Percentiles rank a stretch among this genome's conserved stretches.
phyloP scores from a whole-genome alignment of 2,329 filamentous ascomycete genomes.

The Septoria linicola region DNA sequence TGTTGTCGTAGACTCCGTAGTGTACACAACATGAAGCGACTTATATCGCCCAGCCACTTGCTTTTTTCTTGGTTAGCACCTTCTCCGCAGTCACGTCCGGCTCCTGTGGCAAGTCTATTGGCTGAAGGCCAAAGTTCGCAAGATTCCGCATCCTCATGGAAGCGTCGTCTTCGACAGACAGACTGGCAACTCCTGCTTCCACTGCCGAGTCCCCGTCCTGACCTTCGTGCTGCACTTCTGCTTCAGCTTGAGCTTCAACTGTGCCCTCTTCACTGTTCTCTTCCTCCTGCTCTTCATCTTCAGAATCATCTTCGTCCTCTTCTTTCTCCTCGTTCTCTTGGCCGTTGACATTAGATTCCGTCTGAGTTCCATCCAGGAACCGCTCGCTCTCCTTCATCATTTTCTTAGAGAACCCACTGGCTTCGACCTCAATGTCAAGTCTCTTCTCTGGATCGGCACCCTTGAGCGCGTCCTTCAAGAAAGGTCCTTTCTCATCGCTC shows the following conservation, averaged over 20 bases:
- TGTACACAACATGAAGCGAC: neutral
- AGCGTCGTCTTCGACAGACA: conserved; percentile 26
- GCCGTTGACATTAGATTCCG: conserved; percentile 41
- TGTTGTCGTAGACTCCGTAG: neutral
- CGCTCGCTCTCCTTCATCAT: conserved; percentile 91
- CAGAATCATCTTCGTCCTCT: conserved; percentile 29
- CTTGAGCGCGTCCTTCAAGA: conserved; percentile 81
- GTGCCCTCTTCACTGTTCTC: conserved; percentile 22
- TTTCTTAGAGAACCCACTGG: conserved; percentile 93
- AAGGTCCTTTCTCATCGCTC: conserved; percentile 76
- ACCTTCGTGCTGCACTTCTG: conserved; percentile 17
- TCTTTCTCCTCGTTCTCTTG: conserved; percentile 43
- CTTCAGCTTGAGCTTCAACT: conserved; percentile 12
- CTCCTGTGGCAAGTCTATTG: conserved; percentile 34
- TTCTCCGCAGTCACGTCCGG: conserved; percentile 33
- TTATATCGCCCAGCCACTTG: conserved; percentile 40
- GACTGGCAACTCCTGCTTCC: conserved; percentile 26
- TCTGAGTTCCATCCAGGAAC: conserved; percentile 73
- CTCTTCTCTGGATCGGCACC: conserved; percentile 65
- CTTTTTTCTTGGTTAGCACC: conserved; percentile 39
- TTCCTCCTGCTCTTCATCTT: conserved; percentile 18
- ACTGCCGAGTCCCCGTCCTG: conserved; percentile 29
- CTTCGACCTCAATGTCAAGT: conserved; percentile 84
- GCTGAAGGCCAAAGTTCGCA: conserved; percentile 29
- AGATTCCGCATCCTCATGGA: conserved; percentile 19